phyloP scores from a whole-genome alignment of 257 asterid species.

The Penstemon davidsonii region DNA sequence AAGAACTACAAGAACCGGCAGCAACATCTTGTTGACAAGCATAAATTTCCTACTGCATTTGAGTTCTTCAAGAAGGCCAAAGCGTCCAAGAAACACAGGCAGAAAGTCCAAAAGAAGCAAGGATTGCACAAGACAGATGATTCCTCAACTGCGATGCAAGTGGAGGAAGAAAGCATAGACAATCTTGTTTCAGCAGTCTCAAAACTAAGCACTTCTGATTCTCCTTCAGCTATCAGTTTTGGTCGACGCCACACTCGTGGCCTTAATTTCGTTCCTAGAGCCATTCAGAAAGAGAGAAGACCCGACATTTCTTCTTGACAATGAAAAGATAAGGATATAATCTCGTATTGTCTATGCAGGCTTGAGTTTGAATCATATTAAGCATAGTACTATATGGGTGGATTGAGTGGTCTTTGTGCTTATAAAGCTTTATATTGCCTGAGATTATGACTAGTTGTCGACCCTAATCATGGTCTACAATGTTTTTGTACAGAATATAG shows the following conservation, averaged over 20 bases:
- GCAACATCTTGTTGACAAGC: constrained; percentile 89
- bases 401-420: not conserved
- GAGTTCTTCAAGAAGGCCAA: constrained; percentile 80
- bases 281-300: constrained; percentile 53
- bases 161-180: constrained; percentile 68
- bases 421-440: not conserved
- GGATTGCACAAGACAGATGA: constrained; percentile 36
- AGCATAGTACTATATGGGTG: too few species aligned
- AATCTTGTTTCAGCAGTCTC: constrained; percentile 81
- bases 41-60: constrained; percentile 74
- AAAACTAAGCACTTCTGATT: constrained; percentile 70
- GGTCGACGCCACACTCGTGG: constrained; percentile 77
- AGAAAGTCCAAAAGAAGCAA: constrained; percentile 46
- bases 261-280: constrained; percentile 68
- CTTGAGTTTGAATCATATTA: not conserved
- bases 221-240: constrained; percentile 81
- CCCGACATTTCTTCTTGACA: constrained; percentile 32
- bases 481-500: not conserved
- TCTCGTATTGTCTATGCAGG: not conserved
- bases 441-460: not conserved
- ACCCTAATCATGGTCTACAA: not conserved
- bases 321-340: constrained; percentile 23
- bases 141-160: constrained; percentile 62
- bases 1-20: constrained; percentile 88
- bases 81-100: constrained; percentile 87